These are phyloP conservation scores for Russula ochroleuca DNA, from an alignment of 768 basidiomycete genomes.

Conservation along the genomic window DNA sequence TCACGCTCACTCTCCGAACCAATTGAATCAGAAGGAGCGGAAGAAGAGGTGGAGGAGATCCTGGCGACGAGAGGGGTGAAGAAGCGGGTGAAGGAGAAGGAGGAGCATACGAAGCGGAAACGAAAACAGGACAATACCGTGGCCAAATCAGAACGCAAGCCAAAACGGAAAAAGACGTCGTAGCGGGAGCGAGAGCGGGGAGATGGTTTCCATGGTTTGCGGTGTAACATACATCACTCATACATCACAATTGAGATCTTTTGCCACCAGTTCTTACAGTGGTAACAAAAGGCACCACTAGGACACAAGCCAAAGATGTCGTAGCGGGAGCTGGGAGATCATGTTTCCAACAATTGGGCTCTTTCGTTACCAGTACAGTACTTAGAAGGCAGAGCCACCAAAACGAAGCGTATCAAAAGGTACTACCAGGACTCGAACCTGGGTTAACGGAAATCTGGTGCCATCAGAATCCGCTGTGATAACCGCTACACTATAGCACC, in stretches of 20 bases:
- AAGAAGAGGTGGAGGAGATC: slow-evolving; percentile 26
- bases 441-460: slow-evolving; percentile 19
- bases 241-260: background rate
- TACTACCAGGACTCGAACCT: slow-evolving; percentile 29
- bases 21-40: slow-evolving; percentile 26
- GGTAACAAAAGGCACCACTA: slow-evolving; percentile 23
- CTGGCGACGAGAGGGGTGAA: background rate
- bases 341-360: too few relatives aligned
- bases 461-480: slow-evolving; percentile 40
- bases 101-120: slow-evolving; percentile 29
- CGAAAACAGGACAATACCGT: slow-evolving; percentile 28
- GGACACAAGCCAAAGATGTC: slow-evolving; percentile 23
- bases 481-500: slow-evolving; percentile 39
- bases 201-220: background rate
- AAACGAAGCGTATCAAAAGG: slow-evolving; percentile 9
- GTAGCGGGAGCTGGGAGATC: too few relatives aligned
- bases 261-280: background rate
- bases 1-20: slow-evolving; percentile 15
- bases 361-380: too few relatives aligned
- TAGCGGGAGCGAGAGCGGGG: background rate
- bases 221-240: background rate
- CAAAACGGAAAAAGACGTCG: slow-evolving; percentile 33
- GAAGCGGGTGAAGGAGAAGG: slow-evolving; percentile 24
- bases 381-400: too few relatives aligned
- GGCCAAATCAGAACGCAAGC: slow-evolving; percentile 26